These are phyloP conservation scores for Kazachstania bromeliacearum DNA, from an alignment of 805 yeast genomes.

Conservation along the genomic window DNA sequence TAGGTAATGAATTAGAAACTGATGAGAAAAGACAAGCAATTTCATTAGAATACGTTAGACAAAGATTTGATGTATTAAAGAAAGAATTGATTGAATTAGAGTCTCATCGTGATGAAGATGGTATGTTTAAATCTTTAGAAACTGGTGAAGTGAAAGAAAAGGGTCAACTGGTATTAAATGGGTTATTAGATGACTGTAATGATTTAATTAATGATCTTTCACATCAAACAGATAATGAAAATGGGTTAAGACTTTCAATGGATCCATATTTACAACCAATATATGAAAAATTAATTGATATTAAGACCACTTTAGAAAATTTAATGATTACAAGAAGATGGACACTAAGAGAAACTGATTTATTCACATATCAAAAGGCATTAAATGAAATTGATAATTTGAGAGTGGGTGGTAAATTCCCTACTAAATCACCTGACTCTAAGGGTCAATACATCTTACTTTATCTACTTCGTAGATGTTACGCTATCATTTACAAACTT, in stretches of 20 bases:
- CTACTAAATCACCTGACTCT: slow-evolving; percentile 28
- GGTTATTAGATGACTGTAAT: slow-evolving; percentile 75
- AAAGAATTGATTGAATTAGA: slow-evolving; percentile 37
- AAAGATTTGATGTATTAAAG: slow-evolving; percentile 28
- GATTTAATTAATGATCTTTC: slow-evolving; percentile 61
- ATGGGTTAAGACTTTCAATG: slow-evolving; percentile 25
- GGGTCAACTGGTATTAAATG: slow-evolving; percentile 50
- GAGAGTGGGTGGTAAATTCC: slow-evolving; percentile 55
- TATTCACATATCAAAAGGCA: slow-evolving; percentile 70
- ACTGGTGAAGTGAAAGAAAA: slow-evolving; percentile 28
- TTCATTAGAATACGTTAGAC: slow-evolving; percentile 17
- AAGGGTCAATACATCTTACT: slow-evolving; percentile 56
- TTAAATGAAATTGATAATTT: slow-evolving; percentile 65
- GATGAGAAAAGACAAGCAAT: slow-evolving; percentile 10
- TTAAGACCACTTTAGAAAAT: slow-evolving; percentile 71
- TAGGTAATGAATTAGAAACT: slow-evolving; percentile 4
- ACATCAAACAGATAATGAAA: slow-evolving; percentile 26
- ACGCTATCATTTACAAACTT: slow-evolving; percentile 80
- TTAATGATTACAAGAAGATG: slow-evolving; percentile 87
- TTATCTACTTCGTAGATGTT: slow-evolving; percentile 80
- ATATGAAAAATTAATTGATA: slow-evolving; percentile 52
- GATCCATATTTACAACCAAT: slow-evolving; percentile 47
- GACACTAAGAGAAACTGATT: slow-evolving; percentile 94
- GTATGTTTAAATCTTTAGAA: slow-evolving; percentile 39
- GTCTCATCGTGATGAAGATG: slow-evolving; percentile 44